phyloP scores from a whole-genome alignment of 257 asterid species.

The Scutellaria barbata region DNA sequence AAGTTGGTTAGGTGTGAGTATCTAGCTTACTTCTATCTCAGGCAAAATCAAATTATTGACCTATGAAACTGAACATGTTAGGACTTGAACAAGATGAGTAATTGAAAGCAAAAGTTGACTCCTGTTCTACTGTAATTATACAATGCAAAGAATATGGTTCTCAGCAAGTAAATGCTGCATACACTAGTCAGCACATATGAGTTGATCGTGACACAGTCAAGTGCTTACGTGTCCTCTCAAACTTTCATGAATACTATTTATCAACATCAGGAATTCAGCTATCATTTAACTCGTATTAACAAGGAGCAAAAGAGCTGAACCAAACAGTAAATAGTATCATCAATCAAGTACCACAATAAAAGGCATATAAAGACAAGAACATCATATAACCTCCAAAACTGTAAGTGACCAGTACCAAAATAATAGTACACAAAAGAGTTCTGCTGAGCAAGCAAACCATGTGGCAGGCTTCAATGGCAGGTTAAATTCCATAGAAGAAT shows the following conservation, averaged over 20 bases:
- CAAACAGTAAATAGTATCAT: not conserved
- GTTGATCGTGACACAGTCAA: not conserved
- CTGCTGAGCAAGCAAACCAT: not conserved
- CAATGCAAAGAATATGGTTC: constrained; percentile 16
- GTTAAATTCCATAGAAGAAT: constrained; percentile 4
- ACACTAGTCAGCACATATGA: not conserved
- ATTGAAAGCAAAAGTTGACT: not conserved
- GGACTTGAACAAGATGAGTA: not conserved
- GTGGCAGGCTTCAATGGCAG: constrained; percentile 3
- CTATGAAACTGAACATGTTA: not conserved
- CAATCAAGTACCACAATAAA: not conserved
- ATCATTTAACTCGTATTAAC: too few relatives aligned
- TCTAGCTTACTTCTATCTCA: not conserved
- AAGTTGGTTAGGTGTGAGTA: not conserved
- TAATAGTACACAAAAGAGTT: not conserved
- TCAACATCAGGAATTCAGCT: not conserved
- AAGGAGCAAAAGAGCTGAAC: not conserved
- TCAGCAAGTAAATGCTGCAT: constrained; percentile 7
- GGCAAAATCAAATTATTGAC: constrained; percentile 12
- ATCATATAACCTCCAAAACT: not conserved
- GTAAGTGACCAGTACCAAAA: not conserved
- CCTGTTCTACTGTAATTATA: not conserved
- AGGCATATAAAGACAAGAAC: not conserved
- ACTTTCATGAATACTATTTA: not conserved
- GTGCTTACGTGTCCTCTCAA: not conserved